Base-by-base conservation (phyloP, 1,284 basidiomycete species). In the Moesziomyces globuligerus region DNA sequence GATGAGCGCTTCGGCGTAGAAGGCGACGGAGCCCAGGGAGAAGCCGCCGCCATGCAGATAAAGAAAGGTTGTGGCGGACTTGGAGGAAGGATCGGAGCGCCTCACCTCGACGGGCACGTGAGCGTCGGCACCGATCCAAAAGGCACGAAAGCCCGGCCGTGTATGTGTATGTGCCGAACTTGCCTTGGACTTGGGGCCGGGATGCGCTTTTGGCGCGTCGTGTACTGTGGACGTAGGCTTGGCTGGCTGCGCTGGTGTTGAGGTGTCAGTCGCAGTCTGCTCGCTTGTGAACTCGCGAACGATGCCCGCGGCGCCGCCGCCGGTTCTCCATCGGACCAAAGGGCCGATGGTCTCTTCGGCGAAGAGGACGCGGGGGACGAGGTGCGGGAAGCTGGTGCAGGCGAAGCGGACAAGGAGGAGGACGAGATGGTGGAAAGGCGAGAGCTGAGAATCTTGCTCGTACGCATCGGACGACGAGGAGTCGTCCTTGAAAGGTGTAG, bases 41-140 rank as follows among this genome's bases (percentile, higher is more conserved):
- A 82, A 82, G 23, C 80, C 80, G 24, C 80, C 80, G 25, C 80
- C 80, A 45, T 82, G 80, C 15, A 82, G 64, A 41, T 79, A 81
- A 21, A 77, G 62, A 17, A 82, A 56, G 3, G 78, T 80, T 3
- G 75, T 68, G 7, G 76, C 73, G 3, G 55, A 50, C 17, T 53
- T 38, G 26, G 70, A 62, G 5, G 53, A 51, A 3, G 59, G 57
- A 26, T 67, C 68, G 25, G 62, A 57, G 13, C 70, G 66, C 23
- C 61, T 39, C 1, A 59, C 54, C 23, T 68, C 51, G 45, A 62
- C 60, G 17, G 67, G 58, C 29, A 64, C 48, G 18, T 64, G 56
- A 17, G 67, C 68, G 24, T 70, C 67, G 9, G 65, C 67, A n/a
- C 75, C 70, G 42, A 82, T 71, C 76, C 78, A 76, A 32, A 75